These are phyloP conservation scores for Verticillium albo-atrum DNA, from an alignment of 2,329 filamentous ascomycete species.

Conservation along the genomic window DNA sequence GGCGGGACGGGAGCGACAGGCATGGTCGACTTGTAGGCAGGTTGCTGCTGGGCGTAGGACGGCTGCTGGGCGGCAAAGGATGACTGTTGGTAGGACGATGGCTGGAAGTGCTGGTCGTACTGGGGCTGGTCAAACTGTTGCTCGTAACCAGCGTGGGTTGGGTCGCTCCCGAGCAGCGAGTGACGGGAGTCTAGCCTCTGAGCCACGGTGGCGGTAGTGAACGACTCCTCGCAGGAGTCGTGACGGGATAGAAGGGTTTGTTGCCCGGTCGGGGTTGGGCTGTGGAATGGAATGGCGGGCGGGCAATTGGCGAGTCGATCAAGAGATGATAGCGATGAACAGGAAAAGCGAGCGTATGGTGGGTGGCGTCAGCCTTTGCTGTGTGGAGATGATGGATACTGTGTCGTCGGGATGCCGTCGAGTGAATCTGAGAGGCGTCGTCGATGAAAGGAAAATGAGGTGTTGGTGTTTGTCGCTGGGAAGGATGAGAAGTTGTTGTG, in stretches of 20 bases:
- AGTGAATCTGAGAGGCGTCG: neutral
- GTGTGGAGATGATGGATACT: neutral
- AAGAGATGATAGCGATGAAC: neutral
- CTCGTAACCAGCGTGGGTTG: constrained; percentile 22
- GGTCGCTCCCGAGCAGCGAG: constrained; percentile 33
- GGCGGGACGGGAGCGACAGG: constrained; percentile 20
- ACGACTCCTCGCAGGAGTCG: constrained; percentile 24
- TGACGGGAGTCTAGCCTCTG: constrained; percentile 34
- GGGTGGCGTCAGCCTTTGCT: neutral
- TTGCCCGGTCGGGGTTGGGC: constrained; percentile 2
- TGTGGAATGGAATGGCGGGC: constrained; percentile 1
- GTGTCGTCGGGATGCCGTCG: neutral
- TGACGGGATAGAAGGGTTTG: constrained; percentile 2
- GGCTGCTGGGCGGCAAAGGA: neutral
- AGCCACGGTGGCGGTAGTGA: constrained; percentile 25
- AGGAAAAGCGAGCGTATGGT: neutral
- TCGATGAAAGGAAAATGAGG: neutral
- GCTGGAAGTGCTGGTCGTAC: constrained; percentile 16
- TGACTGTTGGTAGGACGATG: constrained; percentile 8
- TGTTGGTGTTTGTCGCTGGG: neutral
- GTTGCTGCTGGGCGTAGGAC: neutral
- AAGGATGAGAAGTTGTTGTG: neutral
- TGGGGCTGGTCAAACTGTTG: constrained; percentile 17
- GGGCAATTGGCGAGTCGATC: neutral
- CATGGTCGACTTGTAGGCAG: neutral